Percentiles rank a stretch among this genome's conserved stretches.
Evolutionary conservation across 1,284 basidiomycete genomes (phyloP).

Genomic region (Tausonia pullulans): DNA sequence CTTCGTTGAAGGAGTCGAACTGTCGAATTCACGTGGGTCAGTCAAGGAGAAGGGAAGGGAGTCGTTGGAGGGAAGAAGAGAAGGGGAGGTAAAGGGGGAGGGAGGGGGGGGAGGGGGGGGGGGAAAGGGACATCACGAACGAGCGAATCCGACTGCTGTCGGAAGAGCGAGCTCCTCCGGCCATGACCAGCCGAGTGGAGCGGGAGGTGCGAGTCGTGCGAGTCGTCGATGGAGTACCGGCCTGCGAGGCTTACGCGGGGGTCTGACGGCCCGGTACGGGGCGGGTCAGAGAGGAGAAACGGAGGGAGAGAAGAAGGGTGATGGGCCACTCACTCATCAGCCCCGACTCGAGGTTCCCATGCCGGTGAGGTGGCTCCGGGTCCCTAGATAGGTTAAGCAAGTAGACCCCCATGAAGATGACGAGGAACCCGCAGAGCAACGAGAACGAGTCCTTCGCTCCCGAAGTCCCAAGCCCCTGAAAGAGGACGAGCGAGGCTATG

Average conservation of each 20-base stretch:
- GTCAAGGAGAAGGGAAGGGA: background rate
- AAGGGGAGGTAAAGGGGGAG: background rate
- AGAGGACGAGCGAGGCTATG: conserved; percentile 86
- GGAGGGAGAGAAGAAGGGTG: background rate
- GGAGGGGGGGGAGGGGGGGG: background rate
- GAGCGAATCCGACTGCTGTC: conserved; percentile 12
- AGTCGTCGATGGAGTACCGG: conserved; percentile 28
- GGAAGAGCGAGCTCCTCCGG: conserved; percentile 10
- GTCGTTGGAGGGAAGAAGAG: background rate
- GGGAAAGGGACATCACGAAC: background rate
- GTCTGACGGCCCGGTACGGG: conserved; percentile 18
- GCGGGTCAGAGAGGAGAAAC: background rate
- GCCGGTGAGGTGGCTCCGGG: conserved; percentile 42
- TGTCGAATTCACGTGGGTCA: background rate
- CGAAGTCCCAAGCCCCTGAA: conserved; percentile 91
- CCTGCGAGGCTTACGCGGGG: conserved; percentile 38
- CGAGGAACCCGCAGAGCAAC: conserved; percentile 71
- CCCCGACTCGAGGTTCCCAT: conserved; percentile 50
- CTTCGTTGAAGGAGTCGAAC: conserved; percentile 16
- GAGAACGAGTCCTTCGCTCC: conserved; percentile 70
- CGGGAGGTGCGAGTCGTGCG: background rate
- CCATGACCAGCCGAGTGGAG: background rate
- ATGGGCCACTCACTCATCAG: conserved; percentile 50
- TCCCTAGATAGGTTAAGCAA: conserved; percentile 72
- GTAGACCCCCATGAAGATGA: conserved; percentile 87